Evolutionary conservation across 306 rosid species (phyloP).

Genomic region (Lathyrus oleraceus): DNA sequence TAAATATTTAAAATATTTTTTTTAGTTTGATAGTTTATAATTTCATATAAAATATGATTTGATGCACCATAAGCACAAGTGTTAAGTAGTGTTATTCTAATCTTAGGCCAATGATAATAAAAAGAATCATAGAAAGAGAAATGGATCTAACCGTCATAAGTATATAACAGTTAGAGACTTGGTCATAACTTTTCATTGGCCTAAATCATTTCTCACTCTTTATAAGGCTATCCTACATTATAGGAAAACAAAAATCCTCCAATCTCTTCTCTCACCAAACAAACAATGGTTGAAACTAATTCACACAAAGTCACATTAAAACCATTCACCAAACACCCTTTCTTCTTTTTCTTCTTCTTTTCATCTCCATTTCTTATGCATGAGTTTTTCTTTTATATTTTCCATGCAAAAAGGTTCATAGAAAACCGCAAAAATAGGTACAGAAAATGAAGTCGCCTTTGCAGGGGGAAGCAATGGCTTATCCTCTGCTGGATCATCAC

Average conservation of each 20-base stretch:
- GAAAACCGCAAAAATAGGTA: constrained; percentile 49
- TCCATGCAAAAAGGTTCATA: constrained; percentile 15
- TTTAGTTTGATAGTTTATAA: too few relatives aligned
- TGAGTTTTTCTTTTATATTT: not conserved
- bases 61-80: not conserved
- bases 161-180: constrained; percentile 33
- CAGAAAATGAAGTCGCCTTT: not conserved
- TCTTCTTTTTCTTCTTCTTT: constrained; percentile 1
- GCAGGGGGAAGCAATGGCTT: constrained; percentile 45
- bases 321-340: not conserved
- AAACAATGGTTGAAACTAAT: not conserved
- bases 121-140: not conserved
- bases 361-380: not conserved
- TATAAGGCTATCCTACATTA: constrained; percentile 50
- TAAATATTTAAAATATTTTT: too few relatives aligned
- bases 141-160: constrained; percentile 11
- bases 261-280: not conserved
- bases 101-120: constrained; percentile 26
- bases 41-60: too few relatives aligned
- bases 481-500: constrained; percentile 39
- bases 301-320: not conserved
- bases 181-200: constrained; percentile 36
- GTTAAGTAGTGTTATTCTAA: not conserved
- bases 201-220: constrained; percentile 24
- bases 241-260: constrained; percentile 42